These are phyloP conservation scores for Pontederia crassipes DNA, from an alignment of 176 grass and related monocot genomes.

Conservation along the genomic window DNA sequence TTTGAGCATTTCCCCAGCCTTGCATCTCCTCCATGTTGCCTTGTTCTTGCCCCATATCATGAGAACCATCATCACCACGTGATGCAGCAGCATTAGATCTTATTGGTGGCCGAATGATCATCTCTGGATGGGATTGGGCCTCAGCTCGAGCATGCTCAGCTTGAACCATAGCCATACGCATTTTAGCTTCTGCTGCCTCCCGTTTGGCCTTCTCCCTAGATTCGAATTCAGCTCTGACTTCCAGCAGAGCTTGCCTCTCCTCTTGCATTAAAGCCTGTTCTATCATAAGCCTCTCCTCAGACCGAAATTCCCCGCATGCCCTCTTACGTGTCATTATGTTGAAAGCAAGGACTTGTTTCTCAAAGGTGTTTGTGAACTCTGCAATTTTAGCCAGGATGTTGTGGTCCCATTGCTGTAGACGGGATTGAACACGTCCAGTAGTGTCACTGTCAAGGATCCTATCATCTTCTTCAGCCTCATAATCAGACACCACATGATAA, in stretches of 20 bases:
- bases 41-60: slow-evolving; percentile 43
- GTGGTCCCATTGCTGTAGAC: slow-evolving; percentile 96
- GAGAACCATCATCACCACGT: slow-evolving; percentile 32
- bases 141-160: slow-evolving; percentile 47
- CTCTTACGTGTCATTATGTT: slow-evolving; percentile 94
- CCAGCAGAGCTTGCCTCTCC: slow-evolving; percentile 53
- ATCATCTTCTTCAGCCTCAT: slow-evolving; percentile 98
- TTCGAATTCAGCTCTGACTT: slow-evolving; percentile 52
- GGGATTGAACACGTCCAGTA: slow-evolving; percentile 62
- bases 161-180: slow-evolving; percentile 48
- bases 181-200: slow-evolving; percentile 65
- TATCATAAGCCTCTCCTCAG: slow-evolving; percentile 85
- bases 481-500: slow-evolving; percentile 95
- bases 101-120: slow-evolving; percentile 41
- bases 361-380: slow-evolving; percentile 83
- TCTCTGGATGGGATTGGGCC: slow-evolving; percentile 51
- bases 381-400: slow-evolving; percentile 94
- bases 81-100: slow-evolving; percentile 41
- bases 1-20: slow-evolving; percentile 46
- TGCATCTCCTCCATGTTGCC: slow-evolving; percentile 31
- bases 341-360: slow-evolving; percentile 95
- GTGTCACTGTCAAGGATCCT: slow-evolving; percentile 68
- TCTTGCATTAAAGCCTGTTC: slow-evolving; percentile 77
- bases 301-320: slow-evolving; percentile 72
- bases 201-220: slow-evolving; percentile 61